phyloP scores from a whole-genome alignment of 2,329 filamentous ascomycete genomes.

The Talaromyces sp. region DNA sequence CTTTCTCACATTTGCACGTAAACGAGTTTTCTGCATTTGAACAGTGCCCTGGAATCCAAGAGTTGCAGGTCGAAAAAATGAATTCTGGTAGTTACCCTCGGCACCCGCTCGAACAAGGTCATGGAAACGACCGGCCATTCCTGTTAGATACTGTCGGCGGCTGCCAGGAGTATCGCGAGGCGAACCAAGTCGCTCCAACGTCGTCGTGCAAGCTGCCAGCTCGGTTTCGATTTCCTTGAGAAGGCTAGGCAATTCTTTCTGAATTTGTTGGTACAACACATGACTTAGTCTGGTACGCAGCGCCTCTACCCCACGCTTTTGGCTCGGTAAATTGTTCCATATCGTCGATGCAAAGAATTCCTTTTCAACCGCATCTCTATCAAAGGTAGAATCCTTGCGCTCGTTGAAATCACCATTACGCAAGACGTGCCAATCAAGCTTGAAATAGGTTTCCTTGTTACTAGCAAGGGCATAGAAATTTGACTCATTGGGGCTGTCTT shows the following conservation, averaged over 20 bases:
- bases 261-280: slow-evolving; percentile 32
- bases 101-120: slow-evolving; percentile 6
- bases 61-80: slow-evolving; percentile 12
- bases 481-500: slow-evolving; percentile 26
- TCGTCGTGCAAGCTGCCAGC: slow-evolving; percentile 18
- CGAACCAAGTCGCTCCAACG: slow-evolving; percentile 14
- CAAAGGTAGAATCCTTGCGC: slow-evolving; percentile 20
- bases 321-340: slow-evolving; percentile 20
- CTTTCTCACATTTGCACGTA: slow-evolving; percentile 12
- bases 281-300: slow-evolving; percentile 29
- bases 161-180: slow-evolving; percentile 14
- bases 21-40: not conserved
- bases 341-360: slow-evolving; percentile 21
- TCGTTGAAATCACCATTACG: slow-evolving; percentile 32
- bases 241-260: slow-evolving; percentile 20
- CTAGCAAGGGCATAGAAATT: slow-evolving; percentile 28
- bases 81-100: slow-evolving; percentile 11
- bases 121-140: not conserved
- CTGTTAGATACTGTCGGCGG: slow-evolving; percentile 12
- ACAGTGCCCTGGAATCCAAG: not conserved
- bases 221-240: slow-evolving; percentile 19
- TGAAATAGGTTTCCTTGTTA: slow-evolving; percentile 29
- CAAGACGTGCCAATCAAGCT: slow-evolving; percentile 37
- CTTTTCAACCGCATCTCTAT: slow-evolving; percentile 22
- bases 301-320: slow-evolving; percentile 29